Percentiles rank a stretch among this genome's conserved stretches.
Conservation (phyloP, 2,329 filamentous ascomycete genomes). For the Fusarium pseudonygamai region DNA sequence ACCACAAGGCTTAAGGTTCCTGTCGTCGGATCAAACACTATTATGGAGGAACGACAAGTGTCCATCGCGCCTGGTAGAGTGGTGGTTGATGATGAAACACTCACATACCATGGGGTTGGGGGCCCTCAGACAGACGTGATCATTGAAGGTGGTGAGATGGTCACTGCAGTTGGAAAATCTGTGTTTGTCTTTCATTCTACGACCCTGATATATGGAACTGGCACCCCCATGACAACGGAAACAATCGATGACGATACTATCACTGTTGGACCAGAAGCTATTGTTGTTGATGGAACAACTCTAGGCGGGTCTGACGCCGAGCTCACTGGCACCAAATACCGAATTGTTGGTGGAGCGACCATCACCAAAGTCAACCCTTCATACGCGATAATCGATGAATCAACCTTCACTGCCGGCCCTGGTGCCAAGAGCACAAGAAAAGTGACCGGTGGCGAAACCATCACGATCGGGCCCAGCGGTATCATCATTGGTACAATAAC, state of each 20-base stretch:
- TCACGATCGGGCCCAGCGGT: slow-evolving; percentile 62
- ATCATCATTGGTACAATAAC: slow-evolving; percentile 59
- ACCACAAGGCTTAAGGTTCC: slow-evolving; percentile 51
- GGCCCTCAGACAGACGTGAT: slow-evolving; percentile 54
- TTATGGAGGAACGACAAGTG: slow-evolving; percentile 47
- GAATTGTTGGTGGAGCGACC: slow-evolving; percentile 63
- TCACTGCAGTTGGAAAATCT: slow-evolving; percentile 55
- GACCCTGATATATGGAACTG: slow-evolving; percentile 57
- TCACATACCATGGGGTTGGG: slow-evolving; percentile 47
- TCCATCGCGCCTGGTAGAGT: slow-evolving; percentile 49
- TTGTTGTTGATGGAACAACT: slow-evolving; percentile 53
- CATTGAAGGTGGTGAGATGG: slow-evolving; percentile 59
- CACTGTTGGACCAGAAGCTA: slow-evolving; percentile 57
- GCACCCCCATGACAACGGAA: slow-evolving; percentile 46
- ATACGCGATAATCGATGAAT: slow-evolving; percentile 59
- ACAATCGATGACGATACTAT: slow-evolving; percentile 62
- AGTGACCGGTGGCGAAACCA: slow-evolving; percentile 58
- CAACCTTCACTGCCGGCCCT: slow-evolving; percentile 62
- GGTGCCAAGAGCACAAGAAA: slow-evolving; percentile 55
- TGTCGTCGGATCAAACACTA: slow-evolving; percentile 48
- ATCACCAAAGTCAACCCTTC: slow-evolving; percentile 60
- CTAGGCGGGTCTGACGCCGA: slow-evolving; percentile 54
- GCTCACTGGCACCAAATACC: slow-evolving; percentile 51
- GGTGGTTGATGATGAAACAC: slow-evolving; percentile 49
- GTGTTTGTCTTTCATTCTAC: slow-evolving; percentile 54